Base-by-base conservation (phyloP, 345 rosid genomes). In the Sonneratia alba region DNA sequence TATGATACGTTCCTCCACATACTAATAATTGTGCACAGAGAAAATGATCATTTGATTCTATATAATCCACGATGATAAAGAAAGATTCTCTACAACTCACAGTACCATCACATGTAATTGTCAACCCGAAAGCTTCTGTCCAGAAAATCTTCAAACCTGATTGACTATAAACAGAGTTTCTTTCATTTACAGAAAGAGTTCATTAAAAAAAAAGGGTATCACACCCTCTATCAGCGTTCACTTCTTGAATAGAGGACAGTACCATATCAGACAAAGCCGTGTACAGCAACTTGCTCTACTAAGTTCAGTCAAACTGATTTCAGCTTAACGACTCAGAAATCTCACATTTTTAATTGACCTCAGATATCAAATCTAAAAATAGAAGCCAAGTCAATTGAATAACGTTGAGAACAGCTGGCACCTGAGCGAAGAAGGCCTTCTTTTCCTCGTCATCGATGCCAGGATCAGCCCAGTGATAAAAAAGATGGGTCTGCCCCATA, bases 401-500 rank as follows among this genome's bases (percentile, higher is more conserved):
- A 10, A 57, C 1, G 3, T 3, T 7, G 34, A 57, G 34, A 22
- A 11, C 13, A 57, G 63, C 63, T n/a, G 32, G 13, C 64, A 94
- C 98, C 97, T 88, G 97, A 70, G 83, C 82, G 18, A 91, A 87
- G 34, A 94, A 81, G 0, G 78, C 82, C 61, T 77, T 81, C 84
- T 94, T 94, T 67, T 85, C 83, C 22, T 78, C 75, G 53, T 90
- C 97, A 62, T 82, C 87, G 40, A 82, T 84, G 21, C 98, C 96
- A 9, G 87, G 90, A 59, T 78, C 88, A 13, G 93, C 72, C 98
- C 98, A 94, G 64, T 88, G 83, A 76, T 76, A 72, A 74, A 94
- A 91, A 77, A 91, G 74, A 78, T 87, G 93, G 74, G 61, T 75
- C 91, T 94, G 98, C 38, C 86, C 91, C 82, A 81, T 82, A 75